Percentiles rank a stretch among this genome's conserved stretches.
phyloP scores from a whole-genome alignment of 1,284 basidiomycete genomes.

The Chondrostereum purpureum region DNA sequence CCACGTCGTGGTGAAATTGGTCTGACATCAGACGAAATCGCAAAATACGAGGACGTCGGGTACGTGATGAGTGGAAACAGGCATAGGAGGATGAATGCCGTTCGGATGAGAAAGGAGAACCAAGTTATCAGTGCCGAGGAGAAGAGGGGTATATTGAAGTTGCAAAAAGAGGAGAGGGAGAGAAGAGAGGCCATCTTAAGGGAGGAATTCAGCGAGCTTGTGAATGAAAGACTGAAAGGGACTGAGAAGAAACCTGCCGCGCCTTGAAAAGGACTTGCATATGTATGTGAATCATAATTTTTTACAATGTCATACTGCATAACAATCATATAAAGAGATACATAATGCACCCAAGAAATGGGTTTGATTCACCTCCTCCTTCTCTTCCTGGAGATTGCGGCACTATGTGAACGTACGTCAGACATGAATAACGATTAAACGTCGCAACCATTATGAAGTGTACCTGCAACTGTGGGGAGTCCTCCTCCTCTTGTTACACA shows the following conservation, averaged over 20 bases:
- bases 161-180: constrained; percentile 89
- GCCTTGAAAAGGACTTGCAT: neutral
- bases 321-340: no score
- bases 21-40: constrained; percentile 81
- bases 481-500: no score
- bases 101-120: constrained; percentile 97
- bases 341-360: no score
- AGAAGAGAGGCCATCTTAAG: constrained; percentile 79
- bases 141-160: constrained; percentile 87
- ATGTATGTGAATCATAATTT: no score
- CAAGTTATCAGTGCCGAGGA: constrained; percentile 98
- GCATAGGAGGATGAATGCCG: constrained; percentile 94
- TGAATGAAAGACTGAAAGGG: constrained; percentile 64
- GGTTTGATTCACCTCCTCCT: no score
- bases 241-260: constrained; percentile 13
- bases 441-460: no score
- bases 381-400: no score
- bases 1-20: constrained; percentile 99
- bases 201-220: constrained; percentile 78
- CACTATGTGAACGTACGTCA: no score
- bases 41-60: constrained; percentile 81
- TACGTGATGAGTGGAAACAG: constrained; percentile 98
- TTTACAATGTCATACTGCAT: no score
- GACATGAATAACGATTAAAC: no score
- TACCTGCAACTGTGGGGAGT: no score